Conservation (phyloP, 345 rosid genomes). For the Lagerstroemia speciosa region DNA sequence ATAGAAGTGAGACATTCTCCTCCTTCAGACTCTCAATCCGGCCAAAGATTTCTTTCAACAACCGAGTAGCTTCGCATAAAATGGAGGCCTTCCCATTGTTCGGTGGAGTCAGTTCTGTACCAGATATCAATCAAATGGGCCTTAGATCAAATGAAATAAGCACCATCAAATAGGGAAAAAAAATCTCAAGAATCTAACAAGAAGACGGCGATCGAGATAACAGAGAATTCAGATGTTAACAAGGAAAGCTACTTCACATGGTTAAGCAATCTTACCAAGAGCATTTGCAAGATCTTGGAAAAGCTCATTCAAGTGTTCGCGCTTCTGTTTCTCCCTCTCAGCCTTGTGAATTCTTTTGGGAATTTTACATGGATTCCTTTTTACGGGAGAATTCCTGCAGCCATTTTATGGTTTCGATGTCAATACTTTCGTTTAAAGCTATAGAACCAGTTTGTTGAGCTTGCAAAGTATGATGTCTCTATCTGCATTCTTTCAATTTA, state of each 20-base stretch:
- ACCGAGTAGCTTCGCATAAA: constrained; percentile 58
- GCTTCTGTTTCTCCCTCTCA: constrained; percentile 87
- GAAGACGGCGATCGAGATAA: not conserved
- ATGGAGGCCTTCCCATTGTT: constrained; percentile 80
- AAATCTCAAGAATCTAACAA: not conserved
- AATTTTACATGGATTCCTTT: constrained; percentile 44
- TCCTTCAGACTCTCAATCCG: constrained; percentile 70
- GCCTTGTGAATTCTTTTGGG: constrained; percentile 82
- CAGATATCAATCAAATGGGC: constrained; percentile 11
- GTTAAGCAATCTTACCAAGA: constrained; percentile 43
- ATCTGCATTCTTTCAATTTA: too few relatives aligned
- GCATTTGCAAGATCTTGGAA: constrained; percentile 65
- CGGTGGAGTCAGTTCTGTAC: constrained; percentile 46
- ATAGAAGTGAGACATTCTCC: constrained; percentile 55
- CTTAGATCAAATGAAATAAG: not conserved
- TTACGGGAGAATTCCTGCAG: constrained; percentile 38
- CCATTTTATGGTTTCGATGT: not conserved
- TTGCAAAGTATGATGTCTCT: too few relatives aligned
- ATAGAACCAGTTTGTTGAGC: not conserved
- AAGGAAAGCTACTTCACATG: not conserved
- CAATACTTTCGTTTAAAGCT: not conserved
- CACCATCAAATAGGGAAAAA: not conserved
- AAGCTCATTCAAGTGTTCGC: constrained; percentile 87
- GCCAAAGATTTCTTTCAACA: constrained; percentile 56
- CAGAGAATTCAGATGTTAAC: not conserved